Percentiles rank a stretch among this genome's conserved stretches.
These are phyloP conservation scores for Candida morakotiae DNA, from an alignment of 805 yeast genomes.

Conservation along the genomic window DNA sequence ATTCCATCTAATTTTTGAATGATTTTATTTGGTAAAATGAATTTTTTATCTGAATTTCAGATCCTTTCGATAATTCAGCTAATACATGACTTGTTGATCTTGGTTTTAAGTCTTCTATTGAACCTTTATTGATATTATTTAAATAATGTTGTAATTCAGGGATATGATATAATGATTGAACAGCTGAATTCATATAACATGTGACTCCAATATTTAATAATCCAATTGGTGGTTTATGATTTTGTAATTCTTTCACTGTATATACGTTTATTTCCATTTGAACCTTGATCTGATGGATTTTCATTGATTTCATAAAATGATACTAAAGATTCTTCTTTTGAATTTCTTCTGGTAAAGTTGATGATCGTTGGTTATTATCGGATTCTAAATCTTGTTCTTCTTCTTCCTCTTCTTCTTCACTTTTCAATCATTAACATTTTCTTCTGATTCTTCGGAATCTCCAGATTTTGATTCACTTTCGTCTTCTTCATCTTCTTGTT, in stretches of 20 bases:
- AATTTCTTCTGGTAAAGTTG: constrained; percentile 11
- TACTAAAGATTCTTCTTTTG: constrained; percentile 1
- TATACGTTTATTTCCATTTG: constrained; percentile 55
- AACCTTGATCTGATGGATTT: constrained; percentile 54
- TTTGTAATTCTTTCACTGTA: constrained; percentile 59
- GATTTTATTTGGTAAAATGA: constrained; percentile 72
- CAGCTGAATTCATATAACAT: constrained; percentile 93
- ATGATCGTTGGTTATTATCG: no score
- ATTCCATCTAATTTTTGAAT: constrained; percentile 73
- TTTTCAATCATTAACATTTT: constrained; percentile 18
- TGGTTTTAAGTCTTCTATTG: constrained; percentile 44
- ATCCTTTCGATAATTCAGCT: constrained; percentile 67
- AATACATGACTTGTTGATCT: constrained; percentile 61
- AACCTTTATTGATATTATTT: constrained; percentile 55
- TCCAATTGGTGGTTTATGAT: constrained; percentile 59
- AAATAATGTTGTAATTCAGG: constrained; percentile 89
- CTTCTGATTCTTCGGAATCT: constrained; percentile 8
- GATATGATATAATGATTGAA: constrained; percentile 83
- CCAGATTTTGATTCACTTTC: constrained; percentile 7
- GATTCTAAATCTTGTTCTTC: no score
- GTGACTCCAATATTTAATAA: constrained; percentile 90
- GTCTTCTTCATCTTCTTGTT: constrained; percentile 13
- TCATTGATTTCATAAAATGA: constrained; percentile 51
- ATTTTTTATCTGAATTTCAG: constrained; percentile 56
- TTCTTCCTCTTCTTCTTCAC: constrained; percentile 11